Percentiles rank a stretch among this genome's conserved stretches.
Conservation (phyloP, 2,329 filamentous ascomycete genomes). For the Chlorencoelia australis region DNA sequence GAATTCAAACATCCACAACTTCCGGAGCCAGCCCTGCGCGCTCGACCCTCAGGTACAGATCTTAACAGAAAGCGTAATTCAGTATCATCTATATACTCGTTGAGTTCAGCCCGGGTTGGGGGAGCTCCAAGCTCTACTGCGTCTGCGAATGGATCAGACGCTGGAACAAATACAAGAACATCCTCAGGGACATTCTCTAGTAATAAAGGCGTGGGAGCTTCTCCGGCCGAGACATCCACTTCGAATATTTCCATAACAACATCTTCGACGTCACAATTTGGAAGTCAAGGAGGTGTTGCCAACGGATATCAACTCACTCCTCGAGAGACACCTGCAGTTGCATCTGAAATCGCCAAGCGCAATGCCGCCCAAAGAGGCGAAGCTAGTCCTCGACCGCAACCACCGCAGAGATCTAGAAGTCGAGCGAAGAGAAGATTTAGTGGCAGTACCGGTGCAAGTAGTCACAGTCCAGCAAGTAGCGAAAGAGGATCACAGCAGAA, state of each 20-base stretch:
- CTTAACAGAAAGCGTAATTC: constrained; percentile 56
- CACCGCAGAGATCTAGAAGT: constrained; percentile 52
- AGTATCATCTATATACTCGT: constrained; percentile 62
- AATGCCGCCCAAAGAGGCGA: constrained; percentile 25
- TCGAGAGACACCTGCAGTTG: constrained; percentile 22
- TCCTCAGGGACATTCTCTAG: constrained; percentile 16
- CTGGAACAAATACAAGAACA: constrained; percentile 15
- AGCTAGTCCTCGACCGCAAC: constrained; percentile 28
- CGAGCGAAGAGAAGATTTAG: constrained; percentile 67
- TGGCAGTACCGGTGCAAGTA: constrained; percentile 72
- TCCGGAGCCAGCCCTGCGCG: constrained; percentile 39
- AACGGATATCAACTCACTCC: constrained; percentile 37
- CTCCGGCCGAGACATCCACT: constrained; percentile 41
- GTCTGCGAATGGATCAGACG: constrained; percentile 46
- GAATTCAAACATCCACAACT: constrained; percentile 25
- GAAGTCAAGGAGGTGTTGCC: constrained; percentile 33
- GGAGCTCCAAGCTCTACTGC: constrained; percentile 42
- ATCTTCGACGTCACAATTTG: constrained; percentile 34
- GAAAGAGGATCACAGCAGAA: constrained; percentile 45
- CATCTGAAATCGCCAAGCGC: constrained; percentile 24
- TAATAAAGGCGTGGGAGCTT: constrained; percentile 12
- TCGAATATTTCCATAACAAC: constrained; percentile 45
- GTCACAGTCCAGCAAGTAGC: constrained; percentile 67
- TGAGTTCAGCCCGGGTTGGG: constrained; percentile 42
- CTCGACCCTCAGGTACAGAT: constrained; percentile 40